phyloP scores from a whole-genome alignment of 2,329 filamentous ascomycete genomes.

The Colletotrichum destructivum region DNA sequence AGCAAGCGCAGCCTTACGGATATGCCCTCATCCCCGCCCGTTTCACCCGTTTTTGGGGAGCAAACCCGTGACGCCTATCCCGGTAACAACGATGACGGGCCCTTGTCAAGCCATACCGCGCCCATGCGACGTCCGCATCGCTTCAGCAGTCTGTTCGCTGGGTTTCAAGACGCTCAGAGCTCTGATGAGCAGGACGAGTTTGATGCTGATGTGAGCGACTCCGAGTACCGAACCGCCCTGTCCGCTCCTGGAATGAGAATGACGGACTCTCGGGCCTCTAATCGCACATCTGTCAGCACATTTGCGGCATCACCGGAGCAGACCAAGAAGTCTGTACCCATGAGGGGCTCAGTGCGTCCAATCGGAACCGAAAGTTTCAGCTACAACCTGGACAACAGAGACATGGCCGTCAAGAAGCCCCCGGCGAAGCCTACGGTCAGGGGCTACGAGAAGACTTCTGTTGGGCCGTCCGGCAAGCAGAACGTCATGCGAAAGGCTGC shows the following conservation, averaged over 20 bases:
- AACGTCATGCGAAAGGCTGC: conserved; percentile 82
- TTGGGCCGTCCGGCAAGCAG: conserved; percentile 60
- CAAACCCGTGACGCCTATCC: conserved; percentile 78
- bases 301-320: conserved; percentile 56
- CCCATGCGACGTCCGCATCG: conserved; percentile 79
- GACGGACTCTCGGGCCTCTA: conserved; percentile 55
- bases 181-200: conserved; percentile 78
- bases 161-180: conserved; percentile 79
- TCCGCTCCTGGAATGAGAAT: conserved; percentile 72
- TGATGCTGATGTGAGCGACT: conserved; percentile 75
- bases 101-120: conserved; percentile 72
- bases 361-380: conserved; percentile 62
- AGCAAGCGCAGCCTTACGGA: conserved; percentile 63
- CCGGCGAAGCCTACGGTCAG: conserved; percentile 51
- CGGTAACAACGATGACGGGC: conserved; percentile 85
- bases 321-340: conserved; percentile 48
- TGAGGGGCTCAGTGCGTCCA: conserved; percentile 51
- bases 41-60: conserved; percentile 43
- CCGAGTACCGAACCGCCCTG: conserved; percentile 77
- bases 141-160: conserved; percentile 88
- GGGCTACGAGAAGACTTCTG: conserved; percentile 56
- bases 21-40: conserved; percentile 61
- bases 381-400: conserved; percentile 56
- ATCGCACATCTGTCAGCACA: conserved; percentile 59
- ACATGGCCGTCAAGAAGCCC: conserved; percentile 51